These are phyloP conservation scores for Aspergillus terreus DNA, from an alignment of 2,329 filamentous ascomycete genomes.

Conservation along the genomic window DNA sequence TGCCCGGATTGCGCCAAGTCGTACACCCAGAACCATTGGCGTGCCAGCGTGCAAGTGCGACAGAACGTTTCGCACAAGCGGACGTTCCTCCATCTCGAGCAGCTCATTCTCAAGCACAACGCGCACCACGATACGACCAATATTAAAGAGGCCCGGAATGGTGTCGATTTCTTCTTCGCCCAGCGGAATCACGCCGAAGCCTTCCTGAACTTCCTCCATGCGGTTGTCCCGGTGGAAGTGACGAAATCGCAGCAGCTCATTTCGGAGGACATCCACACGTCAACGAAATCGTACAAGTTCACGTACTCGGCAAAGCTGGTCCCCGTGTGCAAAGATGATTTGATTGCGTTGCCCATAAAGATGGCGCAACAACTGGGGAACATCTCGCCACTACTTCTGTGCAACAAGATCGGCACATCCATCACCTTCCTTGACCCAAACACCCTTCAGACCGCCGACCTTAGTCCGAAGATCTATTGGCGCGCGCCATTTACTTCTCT, in stretches of 20 bases:
- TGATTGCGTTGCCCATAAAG: slow-evolving; percentile 88
- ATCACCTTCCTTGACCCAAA: slow-evolving; percentile 86
- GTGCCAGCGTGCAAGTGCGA: slow-evolving; percentile 87
- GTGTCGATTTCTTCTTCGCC: slow-evolving; percentile 92
- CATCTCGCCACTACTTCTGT: slow-evolving; percentile 80
- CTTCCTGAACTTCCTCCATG: slow-evolving; percentile 85
- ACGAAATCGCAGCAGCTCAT: slow-evolving; percentile 93
- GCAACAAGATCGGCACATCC: slow-evolving; percentile 82
- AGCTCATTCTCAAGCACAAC: slow-evolving; percentile 90
- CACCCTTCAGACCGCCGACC: slow-evolving; percentile 85
- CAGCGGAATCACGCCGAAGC: slow-evolving; percentile 87
- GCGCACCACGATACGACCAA: slow-evolving; percentile 94
- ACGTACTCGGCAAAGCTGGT: slow-evolving; percentile 84
- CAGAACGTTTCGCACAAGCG: slow-evolving; percentile 97
- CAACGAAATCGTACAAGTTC: slow-evolving; percentile 91
- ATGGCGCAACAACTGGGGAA: slow-evolving; percentile 84
- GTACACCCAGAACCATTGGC: slow-evolving; percentile 94
- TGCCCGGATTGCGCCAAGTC: slow-evolving; percentile 94
- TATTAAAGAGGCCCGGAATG: slow-evolving; percentile 94
- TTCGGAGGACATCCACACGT: slow-evolving; percentile 87
- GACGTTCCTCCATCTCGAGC: slow-evolving; percentile 78
- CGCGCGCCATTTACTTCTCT: slow-evolving; percentile 79
- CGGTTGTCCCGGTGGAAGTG: slow-evolving; percentile 70
- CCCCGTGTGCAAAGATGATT: slow-evolving; percentile 94
- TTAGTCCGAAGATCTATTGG: slow-evolving; percentile 84